Base-by-base conservation (phyloP, 2,329 filamentous ascomycete genomes). In the Penicillium vulpinum region DNA sequence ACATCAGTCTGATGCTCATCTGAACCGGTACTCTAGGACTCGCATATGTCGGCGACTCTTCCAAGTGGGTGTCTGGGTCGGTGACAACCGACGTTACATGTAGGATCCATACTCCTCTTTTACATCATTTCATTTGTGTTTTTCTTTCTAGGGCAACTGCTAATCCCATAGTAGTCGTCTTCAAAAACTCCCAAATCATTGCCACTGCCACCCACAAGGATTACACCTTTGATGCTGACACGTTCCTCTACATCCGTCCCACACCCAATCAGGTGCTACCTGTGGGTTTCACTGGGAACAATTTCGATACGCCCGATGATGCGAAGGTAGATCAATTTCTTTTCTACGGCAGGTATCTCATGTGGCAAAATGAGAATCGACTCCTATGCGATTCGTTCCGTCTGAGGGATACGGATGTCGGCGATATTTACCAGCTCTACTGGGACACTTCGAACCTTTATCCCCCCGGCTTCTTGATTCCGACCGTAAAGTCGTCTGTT, bases 261-360 rank as follows among this genome's bases (percentile, higher is more conserved):
- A 59, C 50, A 4, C 45, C 29, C 4, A 28, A 60, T 22, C 24
- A 60, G n/a, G 54, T 63, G 38, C 29, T 61, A 0, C 31, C 60
- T 7, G 60, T 65, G 13, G 63, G 63, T 3, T 64, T 65, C 39
- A 65, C 62, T 13, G 60, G 58, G 1, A 62, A 65, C 24, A 52
- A 53, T 1, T 13, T 40, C 26, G 41, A 49, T 5, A 51, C 44
- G 3, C 62, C 63, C 6, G 49, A 52, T 2, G 58, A 59, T 58
- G 60, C 62, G 1, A 31, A 11, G 0, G 46, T 51, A 2, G 39
- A 51, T 10, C 26, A 39, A n/a, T 65, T 59, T 45, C 16, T 62
- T 28, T 65, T 62, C 24, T 65, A 64, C 8, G 63, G 63, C 22
- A 55, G 43, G 2, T 62, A 56, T 39, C 48, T 64, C 44, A 61